These are phyloP conservation scores for Dothideomycetes sp. DNA, from an alignment of 2,329 filamentous ascomycete species.

Conservation along the genomic window DNA sequence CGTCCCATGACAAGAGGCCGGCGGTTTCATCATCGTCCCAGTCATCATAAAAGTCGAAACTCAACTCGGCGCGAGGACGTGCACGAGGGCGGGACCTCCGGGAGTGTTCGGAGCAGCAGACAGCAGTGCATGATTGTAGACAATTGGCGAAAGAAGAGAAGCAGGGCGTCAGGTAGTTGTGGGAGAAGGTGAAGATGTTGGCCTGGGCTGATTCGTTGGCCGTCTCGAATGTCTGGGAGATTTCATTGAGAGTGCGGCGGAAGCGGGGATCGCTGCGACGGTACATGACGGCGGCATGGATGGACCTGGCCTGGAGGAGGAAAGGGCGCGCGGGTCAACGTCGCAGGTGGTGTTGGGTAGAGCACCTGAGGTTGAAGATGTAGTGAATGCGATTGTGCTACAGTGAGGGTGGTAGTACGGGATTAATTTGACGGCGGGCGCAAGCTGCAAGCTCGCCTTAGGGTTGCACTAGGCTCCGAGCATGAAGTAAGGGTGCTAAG, in stretches of 20 bases:
- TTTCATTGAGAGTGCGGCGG: conserved; percentile 86
- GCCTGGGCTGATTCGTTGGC: conserved; percentile 89
- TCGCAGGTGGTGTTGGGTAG: too few species aligned
- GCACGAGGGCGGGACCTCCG: conserved; percentile 58
- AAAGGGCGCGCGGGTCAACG: too few species aligned
- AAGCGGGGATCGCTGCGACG: conserved; percentile 69
- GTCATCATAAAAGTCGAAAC: conserved; percentile 96
- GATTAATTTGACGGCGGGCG: too few species aligned
- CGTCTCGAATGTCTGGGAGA: conserved; percentile 80
- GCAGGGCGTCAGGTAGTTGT: conserved; percentile 76
- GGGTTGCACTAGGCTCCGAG: too few species aligned
- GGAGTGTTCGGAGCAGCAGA: conserved; percentile 62
- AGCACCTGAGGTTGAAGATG: too few species aligned
- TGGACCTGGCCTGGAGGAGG: too few species aligned
- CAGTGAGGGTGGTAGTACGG: too few species aligned
- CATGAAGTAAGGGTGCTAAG: too few species aligned
- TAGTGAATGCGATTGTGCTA: too few species aligned
- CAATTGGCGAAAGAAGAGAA: conserved; percentile 57
- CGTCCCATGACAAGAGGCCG: conserved; percentile 65
- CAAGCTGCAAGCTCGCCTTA: too few species aligned
- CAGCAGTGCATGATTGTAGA: conserved; percentile 60
- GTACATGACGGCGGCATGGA: conserved; percentile 39
- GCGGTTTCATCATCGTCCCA: conserved; percentile 66
- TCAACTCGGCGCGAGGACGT: conserved; percentile 63
- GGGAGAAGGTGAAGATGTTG: conserved; percentile 79